Base-by-base conservation (phyloP, 306 rosid genomes). In the Boehmeria nivea region DNA sequence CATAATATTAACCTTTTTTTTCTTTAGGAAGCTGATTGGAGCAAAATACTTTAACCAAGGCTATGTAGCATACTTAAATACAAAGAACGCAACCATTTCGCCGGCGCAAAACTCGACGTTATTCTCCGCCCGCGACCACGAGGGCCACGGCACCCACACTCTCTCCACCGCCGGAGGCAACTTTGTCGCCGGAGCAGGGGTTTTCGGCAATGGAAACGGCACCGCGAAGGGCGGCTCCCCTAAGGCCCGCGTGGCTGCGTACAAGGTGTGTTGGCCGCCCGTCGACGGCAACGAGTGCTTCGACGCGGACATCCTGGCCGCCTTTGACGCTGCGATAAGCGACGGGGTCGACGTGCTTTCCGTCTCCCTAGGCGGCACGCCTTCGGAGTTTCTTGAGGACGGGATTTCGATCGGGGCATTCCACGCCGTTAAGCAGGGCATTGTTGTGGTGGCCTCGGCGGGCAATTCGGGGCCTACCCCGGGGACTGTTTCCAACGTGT, bases 211-310 rank as follows among this genome's bases (percentile, higher is more conserved):
- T 48, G 95, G 94, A 2, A 75, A 64, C 23, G 99, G 99, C 27
- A 85, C 87, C 1, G 95, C 94, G 0, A 83, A 77, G 1, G 99
- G 99, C 4, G 99, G 99, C n/a, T 81, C 99, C 1, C 96, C 99
- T 1, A 78, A 50, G 39, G 93, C 89, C 8, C 77, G 78, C 4
- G 86, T 87, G 57, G 99, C 78, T 18, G 63, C 95, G 21, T 91
- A 91, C 61, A 91, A 91, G 70, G 87, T 76, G 2, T 91, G 96
- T 8, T 91, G 95, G 95, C 78, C 73, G 3, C 66, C 16, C 0
- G 15, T 22, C 0, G 25, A 55, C 3, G 53, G 19, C 0, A 60
- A 56, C 0, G 49, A 51, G 1, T 91, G 98, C 67, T 62, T 10
- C 5, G 88, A 72, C 9, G 84, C 91, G 0, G 98, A 91, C 37